A percentile compares a stretch with the other conserved stretches of the same genome.
Conservation (phyloP, 2,329 filamentous ascomycete species). For the Stachybotrys echinatus region DNA sequence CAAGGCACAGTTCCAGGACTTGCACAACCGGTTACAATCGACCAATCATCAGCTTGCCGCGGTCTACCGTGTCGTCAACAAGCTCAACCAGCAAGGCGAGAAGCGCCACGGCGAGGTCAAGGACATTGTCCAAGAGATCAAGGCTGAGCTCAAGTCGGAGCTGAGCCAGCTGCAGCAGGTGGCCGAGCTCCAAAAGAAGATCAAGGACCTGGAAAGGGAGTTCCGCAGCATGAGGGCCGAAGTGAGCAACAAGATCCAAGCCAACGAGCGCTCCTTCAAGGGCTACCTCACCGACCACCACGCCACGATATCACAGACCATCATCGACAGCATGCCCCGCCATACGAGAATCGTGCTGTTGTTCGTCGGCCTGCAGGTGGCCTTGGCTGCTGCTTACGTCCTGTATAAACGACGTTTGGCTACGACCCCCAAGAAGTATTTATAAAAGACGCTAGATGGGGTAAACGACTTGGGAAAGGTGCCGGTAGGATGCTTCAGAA, state of each 20-base stretch:
- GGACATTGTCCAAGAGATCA: slow-evolving; percentile 40
- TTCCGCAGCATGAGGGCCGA: slow-evolving; percentile 53
- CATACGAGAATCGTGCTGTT: slow-evolving; percentile 58
- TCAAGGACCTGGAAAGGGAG: slow-evolving; percentile 52
- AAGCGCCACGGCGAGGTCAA: slow-evolving; percentile 52
- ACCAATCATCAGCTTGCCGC: slow-evolving; percentile 63
- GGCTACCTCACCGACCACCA: slow-evolving; percentile 46
- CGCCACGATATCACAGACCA: slow-evolving; percentile 40
- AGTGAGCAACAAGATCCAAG: slow-evolving; percentile 42
- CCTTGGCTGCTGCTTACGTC: slow-evolving; percentile 64
- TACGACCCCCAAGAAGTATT: slow-evolving; percentile 83
- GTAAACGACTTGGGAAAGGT: no score
- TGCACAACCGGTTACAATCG: slow-evolving; percentile 76
- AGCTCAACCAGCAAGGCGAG: slow-evolving; percentile 46
- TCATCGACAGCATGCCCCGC: slow-evolving; percentile 41
- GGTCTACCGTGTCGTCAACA: slow-evolving; percentile 53
- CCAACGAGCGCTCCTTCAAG: slow-evolving; percentile 48
- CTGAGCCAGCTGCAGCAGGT: slow-evolving; percentile 42
- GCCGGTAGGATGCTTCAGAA: no score
- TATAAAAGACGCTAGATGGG: slow-evolving; percentile 42
- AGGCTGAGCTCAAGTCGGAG: slow-evolving; percentile 37
- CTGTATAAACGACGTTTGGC: slow-evolving; percentile 75
- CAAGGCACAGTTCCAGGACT: slow-evolving; percentile 68
- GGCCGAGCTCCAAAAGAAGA: slow-evolving; percentile 35
- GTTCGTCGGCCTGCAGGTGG: slow-evolving; percentile 68